Percentiles rank a stretch among this genome's conserved stretches.
These are phyloP conservation scores for Leptomonas seymouri DNA, from an alignment of 208 protist species.

Conservation along the genomic window DNA sequence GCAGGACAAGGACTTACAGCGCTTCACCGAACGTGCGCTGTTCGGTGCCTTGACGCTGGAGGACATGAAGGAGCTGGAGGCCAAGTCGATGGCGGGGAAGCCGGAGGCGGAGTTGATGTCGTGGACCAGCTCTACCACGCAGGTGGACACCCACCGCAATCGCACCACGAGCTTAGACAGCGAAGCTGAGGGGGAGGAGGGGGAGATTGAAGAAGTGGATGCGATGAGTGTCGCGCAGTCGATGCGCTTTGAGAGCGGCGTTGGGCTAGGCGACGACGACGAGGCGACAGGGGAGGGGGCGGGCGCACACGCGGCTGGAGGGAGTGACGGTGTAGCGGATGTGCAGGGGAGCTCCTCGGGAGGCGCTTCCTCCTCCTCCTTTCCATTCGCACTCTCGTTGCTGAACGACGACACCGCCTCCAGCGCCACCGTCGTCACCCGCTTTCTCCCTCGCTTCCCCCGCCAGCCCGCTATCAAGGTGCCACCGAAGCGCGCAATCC, in stretches of 20 bases:
- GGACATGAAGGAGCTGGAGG: conserved; percentile 78
- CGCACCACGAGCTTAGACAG: conserved; percentile 17
- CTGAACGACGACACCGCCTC: conserved; percentile 62
- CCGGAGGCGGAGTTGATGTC: conserved; percentile 34
- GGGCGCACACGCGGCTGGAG: not conserved
- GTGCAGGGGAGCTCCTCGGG: too few relatives aligned
- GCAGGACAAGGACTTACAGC: conserved; percentile 54
- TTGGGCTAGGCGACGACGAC: not conserved
- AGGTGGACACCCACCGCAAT: not conserved
- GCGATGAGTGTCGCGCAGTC: conserved; percentile 26
- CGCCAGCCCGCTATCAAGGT: conserved; percentile 73
- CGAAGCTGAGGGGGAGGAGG: conserved; percentile 24
- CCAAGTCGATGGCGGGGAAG: conserved; percentile 45
- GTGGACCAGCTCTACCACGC: conserved; percentile 28
- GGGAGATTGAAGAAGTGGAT: conserved; percentile 11
- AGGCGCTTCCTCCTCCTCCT: not conserved
- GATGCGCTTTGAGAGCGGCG: not conserved
- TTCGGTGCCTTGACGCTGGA: conserved; percentile 56
- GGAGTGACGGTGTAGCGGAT: not conserved
- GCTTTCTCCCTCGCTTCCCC: conserved; percentile 68
- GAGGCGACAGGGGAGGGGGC: conserved; percentile 4
- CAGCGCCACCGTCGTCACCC: conserved; percentile 67
- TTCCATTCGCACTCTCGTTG: conserved; percentile 13
- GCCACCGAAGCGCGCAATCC: conserved; percentile 50
- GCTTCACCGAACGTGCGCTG: conserved; percentile 63